Evolutionary conservation across 2,329 filamentous ascomycete genomes (phyloP).

Genomic region (Tympanopsis confertula): DNA sequence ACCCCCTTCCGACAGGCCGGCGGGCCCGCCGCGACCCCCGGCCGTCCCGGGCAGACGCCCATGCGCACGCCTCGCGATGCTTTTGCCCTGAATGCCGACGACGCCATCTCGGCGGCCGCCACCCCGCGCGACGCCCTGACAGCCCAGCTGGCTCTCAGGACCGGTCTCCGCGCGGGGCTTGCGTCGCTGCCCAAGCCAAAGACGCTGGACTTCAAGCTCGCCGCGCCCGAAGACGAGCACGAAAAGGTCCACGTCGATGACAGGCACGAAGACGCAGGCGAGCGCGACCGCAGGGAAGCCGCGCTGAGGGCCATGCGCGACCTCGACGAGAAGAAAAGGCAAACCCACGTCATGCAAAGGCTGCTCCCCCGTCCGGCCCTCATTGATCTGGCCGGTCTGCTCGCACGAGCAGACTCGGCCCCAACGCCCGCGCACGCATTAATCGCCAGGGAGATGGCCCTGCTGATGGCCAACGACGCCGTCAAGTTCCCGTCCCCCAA

Average conservation of each 20-base stretch:
- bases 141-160: conserved; percentile 56
- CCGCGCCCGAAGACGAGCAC: conserved; percentile 71
- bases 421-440: conserved; percentile 53
- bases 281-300: conserved; percentile 68
- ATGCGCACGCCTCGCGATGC: conserved; percentile 80
- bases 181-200: conserved; percentile 82
- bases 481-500: conserved; percentile 61
- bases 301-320: conserved; percentile 60
- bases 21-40: conserved; percentile 57
- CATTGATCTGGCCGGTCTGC: conserved; percentile 59
- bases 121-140: conserved; percentile 69
- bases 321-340: conserved; percentile 64
- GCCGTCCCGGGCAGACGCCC: conserved; percentile 66
- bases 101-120: conserved; percentile 55
- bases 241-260: conserved; percentile 40
- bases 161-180: conserved; percentile 62
- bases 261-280: conserved; percentile 50
- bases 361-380: conserved; percentile 65
- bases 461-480: conserved; percentile 74
- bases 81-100: conserved; percentile 68
- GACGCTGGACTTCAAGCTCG: conserved; percentile 86
- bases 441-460: conserved; percentile 66
- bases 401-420: conserved; percentile 49
- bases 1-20: conserved; percentile 65
- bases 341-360: conserved; percentile 84